phyloP scores from a whole-genome alignment of 805 yeast genomes.

The Metschnikowia santaceciliae region DNA sequence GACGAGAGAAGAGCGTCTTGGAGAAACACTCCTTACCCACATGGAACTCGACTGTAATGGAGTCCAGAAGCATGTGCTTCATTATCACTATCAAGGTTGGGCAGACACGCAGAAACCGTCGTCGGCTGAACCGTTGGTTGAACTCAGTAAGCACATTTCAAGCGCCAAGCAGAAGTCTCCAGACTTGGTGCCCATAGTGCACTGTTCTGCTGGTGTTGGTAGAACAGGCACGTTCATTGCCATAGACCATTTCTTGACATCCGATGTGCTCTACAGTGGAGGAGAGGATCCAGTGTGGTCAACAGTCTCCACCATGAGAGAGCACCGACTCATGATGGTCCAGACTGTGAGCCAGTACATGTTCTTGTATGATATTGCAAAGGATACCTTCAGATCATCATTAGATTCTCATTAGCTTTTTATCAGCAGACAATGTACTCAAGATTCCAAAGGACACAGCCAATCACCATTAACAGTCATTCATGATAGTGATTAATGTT shows the following conservation, averaged over 20 bases:
- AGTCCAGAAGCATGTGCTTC: constrained; percentile 18
- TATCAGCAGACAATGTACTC: too few relatives aligned
- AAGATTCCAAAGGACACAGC: too few relatives aligned
- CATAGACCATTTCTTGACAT: constrained; percentile 28
- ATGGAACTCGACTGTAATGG: constrained; percentile 20
- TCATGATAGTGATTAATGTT: too few relatives aligned
- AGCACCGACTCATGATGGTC: constrained; percentile 41
- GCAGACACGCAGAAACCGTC: constrained; percentile 15
- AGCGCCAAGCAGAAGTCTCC: constrained; percentile 6
- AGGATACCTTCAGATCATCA: neutral
- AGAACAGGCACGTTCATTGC: constrained; percentile 74
- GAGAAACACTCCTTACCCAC: constrained; percentile 25
- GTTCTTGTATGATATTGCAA: constrained; percentile 33
- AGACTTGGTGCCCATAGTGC: constrained; percentile 37
- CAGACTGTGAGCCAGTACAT: constrained; percentile 37
- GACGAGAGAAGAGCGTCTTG: constrained; percentile 16
- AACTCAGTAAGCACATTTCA: constrained; percentile 10
- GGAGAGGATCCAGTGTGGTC: constrained; percentile 26
- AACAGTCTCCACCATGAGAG: constrained; percentile 27
- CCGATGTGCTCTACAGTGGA: neutral
- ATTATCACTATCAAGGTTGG: constrained; percentile 17
- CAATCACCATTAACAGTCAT: too few relatives aligned
- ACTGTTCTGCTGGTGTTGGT: constrained; percentile 97
- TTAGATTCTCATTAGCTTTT: neutral
- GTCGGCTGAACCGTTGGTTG: constrained; percentile 13